A percentile compares a stretch with the other conserved stretches of the same genome.
phyloP scores from a whole-genome alignment of 371 early-diverging fungal genomes.

The Coemansia sp. region DNA sequence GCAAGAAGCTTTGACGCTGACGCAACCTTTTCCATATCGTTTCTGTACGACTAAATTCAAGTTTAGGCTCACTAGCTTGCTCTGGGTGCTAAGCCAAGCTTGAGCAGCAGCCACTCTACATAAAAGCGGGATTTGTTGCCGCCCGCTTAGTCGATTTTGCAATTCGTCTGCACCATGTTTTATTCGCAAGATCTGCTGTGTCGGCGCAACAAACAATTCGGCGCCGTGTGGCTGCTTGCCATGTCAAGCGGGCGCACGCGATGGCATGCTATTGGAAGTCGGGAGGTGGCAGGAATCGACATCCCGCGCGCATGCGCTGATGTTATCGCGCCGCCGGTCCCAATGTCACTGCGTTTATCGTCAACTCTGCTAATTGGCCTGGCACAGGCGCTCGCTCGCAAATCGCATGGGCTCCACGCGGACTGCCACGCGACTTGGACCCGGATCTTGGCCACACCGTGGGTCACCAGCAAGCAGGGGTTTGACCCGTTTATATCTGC shows the following conservation, averaged over 20 bases:
- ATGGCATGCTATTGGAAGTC: constrained; percentile 16
- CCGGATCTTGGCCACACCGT: constrained; percentile 26
- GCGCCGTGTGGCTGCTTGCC: constrained; percentile 37
- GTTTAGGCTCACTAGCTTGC: not conserved
- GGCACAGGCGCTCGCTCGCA: constrained; percentile 18
- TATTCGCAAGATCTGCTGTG: constrained; percentile 43
- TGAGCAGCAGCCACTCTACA: no score
- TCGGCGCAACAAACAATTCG: constrained; percentile 29
- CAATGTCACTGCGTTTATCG: constrained; percentile 32
- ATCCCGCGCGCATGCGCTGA: constrained; percentile 33
- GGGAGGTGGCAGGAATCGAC: constrained; percentile 24
- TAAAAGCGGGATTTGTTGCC: no score
- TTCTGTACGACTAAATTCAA: no score
- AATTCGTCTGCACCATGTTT: constrained; percentile 17
- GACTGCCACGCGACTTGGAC: constrained; percentile 27
- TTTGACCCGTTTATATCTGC: constrained; percentile 29
- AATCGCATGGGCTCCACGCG: constrained; percentile 8
- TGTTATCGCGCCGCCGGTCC: constrained; percentile 15
- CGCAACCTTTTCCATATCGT: no score
- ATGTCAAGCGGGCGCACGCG: constrained; percentile 10
- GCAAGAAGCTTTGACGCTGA: constrained; percentile 16
- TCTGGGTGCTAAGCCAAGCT: not conserved
- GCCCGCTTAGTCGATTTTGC: no score
- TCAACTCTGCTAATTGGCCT: constrained; percentile 34
- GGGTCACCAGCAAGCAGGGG: constrained; percentile 18